phyloP scores from a whole-genome alignment of 805 yeast genomes.

The Ogataea ramenticola region DNA sequence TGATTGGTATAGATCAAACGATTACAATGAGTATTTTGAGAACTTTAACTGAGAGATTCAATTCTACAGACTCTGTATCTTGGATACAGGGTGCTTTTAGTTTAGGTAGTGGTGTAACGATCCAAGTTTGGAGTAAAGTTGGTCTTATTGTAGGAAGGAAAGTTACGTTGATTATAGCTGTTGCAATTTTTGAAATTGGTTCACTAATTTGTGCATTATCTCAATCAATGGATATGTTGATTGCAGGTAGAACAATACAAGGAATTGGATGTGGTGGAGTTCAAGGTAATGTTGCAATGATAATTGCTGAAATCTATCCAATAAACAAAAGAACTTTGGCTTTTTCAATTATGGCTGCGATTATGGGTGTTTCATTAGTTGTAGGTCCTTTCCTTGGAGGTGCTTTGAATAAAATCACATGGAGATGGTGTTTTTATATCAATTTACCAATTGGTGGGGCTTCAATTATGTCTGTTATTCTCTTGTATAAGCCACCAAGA shows the following conservation, averaged over 20 bases:
- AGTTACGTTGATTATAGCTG: conserved; percentile 37
- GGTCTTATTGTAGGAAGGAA: conserved; percentile 54
- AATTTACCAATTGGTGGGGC: conserved; percentile 59
- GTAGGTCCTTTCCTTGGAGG: conserved; percentile 66
- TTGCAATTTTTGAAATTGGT: conserved; percentile 53
- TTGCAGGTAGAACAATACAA: conserved; percentile 64
- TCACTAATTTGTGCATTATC: conserved; percentile 54
- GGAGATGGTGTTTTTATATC: conserved; percentile 74
- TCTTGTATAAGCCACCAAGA: conserved; percentile 40
- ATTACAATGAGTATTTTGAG: conserved; percentile 46
- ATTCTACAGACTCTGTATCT: conserved; percentile 43
- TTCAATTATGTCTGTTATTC: conserved; percentile 30
- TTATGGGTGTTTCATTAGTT: conserved; percentile 44
- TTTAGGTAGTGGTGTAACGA: conserved; percentile 44
- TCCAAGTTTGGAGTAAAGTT: conserved; percentile 51
- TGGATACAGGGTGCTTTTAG: conserved; percentile 54
- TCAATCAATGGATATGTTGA: conserved; percentile 47
- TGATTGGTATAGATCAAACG: conserved; percentile 52
- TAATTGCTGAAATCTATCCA: conserved; percentile 50
- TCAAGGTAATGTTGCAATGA: conserved; percentile 47
- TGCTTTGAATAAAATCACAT: conserved; percentile 50
- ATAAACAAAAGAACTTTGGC: conserved; percentile 31
- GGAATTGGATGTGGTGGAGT: conserved; percentile 72
- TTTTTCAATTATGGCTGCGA: conserved; percentile 31
- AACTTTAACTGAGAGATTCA: conserved; percentile 40